These are phyloP conservation scores for Blakeslea trispora DNA, from an alignment of 371 early-diverging fungal genomes.

Conservation along the genomic window DNA sequence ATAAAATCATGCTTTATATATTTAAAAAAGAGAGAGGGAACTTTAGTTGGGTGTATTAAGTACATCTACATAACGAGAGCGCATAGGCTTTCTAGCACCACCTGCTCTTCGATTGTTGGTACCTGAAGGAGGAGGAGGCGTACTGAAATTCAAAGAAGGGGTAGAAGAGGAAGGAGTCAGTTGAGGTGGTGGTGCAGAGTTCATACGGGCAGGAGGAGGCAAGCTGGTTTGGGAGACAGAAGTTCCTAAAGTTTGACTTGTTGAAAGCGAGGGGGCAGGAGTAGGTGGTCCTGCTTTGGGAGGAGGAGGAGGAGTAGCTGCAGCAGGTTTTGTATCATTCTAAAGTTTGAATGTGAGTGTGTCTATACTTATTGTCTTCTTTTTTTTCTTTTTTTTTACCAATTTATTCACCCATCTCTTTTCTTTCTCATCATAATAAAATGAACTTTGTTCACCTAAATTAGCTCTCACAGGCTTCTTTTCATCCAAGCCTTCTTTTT, in stretches of 20 bases:
- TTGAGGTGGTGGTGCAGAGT: conserved; percentile 31
- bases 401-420: conserved; percentile 61
- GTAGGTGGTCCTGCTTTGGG: conserved; percentile 16
- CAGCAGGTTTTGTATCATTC: conserved; percentile 31
- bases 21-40: conserved; percentile 27
- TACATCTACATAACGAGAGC: conserved; percentile 54
- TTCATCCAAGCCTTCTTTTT: conserved; percentile 39
- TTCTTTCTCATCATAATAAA: conserved; percentile 70
- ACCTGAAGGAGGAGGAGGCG: conserved; percentile 32
- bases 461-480: conserved; percentile 65
- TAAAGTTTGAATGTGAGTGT: not conserved
- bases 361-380: not conserved
- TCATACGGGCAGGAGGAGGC: conserved; percentile 26
- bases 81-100: conserved; percentile 45
- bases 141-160: conserved; percentile 23
- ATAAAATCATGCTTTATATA: not conserved
- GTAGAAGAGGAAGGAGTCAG: conserved; percentile 10
- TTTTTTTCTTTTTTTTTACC: conserved; percentile 22
- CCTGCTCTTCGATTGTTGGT: conserved; percentile 27
- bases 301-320: conserved; percentile 35
- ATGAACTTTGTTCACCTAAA: conserved; percentile 65
- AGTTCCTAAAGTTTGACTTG: not conserved
- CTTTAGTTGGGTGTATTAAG: conserved; percentile 31
- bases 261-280: not conserved
- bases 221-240: conserved; percentile 2